Conservation (phyloP, 2,329 filamentous ascomycete species). For the Geosmithia morbida region DNA sequence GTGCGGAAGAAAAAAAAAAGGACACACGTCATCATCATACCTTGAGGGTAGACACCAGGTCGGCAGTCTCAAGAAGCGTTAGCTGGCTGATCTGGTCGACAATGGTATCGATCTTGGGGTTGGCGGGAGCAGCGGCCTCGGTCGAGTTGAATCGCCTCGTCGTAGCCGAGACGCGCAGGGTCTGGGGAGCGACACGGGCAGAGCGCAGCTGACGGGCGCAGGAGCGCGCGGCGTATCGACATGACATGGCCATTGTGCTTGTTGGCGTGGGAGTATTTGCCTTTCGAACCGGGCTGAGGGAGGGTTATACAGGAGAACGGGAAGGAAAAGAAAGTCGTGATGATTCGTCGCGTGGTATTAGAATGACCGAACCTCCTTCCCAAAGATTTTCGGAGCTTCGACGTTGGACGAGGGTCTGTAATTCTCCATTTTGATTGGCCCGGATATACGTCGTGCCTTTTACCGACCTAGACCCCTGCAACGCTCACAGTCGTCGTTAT, state of each 20-base stretch:
- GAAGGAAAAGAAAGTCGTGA: conserved; percentile 5
- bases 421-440: conserved; percentile 14
- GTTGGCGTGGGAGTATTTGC: conserved; percentile 4
- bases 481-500: not conserved
- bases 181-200: conserved; percentile 29
- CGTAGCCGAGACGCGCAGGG: conserved; percentile 26
- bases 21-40: conserved; percentile 29
- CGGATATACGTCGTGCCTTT: conserved; percentile 12
- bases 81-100: conserved; percentile 98
- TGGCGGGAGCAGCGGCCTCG: conserved; percentile 45
- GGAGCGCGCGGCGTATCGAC: conserved; percentile 48
- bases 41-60: conserved; percentile 90
- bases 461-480: conserved; percentile 3
- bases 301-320: not conserved
- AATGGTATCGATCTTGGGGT: conserved; percentile 87
- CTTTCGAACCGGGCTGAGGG: conserved; percentile 9
- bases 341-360: conserved; percentile 6
- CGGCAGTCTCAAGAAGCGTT: conserved; percentile 92
- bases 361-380: conserved; percentile 6
- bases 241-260: conserved; percentile 43
- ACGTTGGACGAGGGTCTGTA: conserved; percentile 3
- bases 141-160: conserved; percentile 80
- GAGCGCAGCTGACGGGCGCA: conserved; percentile 47
- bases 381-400: conserved; percentile 28
- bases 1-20: not conserved